Percentiles rank a stretch among this genome's conserved stretches.
Evolutionary conservation across 1,284 basidiomycete genomes (phyloP).

Genomic region (Ceratobasidium sp.): DNA sequence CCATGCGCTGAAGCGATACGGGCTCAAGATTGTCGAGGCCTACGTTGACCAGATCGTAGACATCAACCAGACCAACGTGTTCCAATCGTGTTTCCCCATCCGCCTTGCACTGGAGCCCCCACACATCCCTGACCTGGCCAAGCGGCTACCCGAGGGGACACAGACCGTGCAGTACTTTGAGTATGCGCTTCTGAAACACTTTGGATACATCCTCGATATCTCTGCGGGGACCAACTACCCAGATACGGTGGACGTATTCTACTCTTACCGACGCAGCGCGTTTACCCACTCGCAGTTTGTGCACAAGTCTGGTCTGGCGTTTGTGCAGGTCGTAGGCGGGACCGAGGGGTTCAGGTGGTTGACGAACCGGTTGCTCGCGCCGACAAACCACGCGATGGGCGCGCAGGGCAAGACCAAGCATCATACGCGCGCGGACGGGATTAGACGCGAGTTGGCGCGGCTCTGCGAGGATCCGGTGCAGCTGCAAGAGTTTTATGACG

Average conservation of each 20-base stretch:
- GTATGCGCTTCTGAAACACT: slow-evolving; percentile 77
- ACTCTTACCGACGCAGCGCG: slow-evolving; percentile 81
- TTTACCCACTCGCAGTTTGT: slow-evolving; percentile 90
- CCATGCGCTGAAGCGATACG: slow-evolving; percentile 87
- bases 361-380: slow-evolving; percentile 73
- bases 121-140: slow-evolving; percentile 70
- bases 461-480: slow-evolving; percentile 46
- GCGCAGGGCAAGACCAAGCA: slow-evolving; percentile 43
- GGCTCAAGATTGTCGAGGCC: slow-evolving; percentile 91
- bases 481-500: slow-evolving; percentile 47
- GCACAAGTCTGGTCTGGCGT: slow-evolving; percentile 85
- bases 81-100: slow-evolving; percentile 88
- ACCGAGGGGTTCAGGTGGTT: slow-evolving; percentile 84
- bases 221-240: slow-evolving; percentile 83
- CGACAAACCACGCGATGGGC: slow-evolving; percentile 35
- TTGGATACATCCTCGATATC: slow-evolving; percentile 88
- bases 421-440: slow-evolving; percentile 40
- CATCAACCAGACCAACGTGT: slow-evolving; percentile 82
- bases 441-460: slow-evolving; percentile 42
- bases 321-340: slow-evolving; percentile 86
- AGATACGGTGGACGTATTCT: slow-evolving; percentile 82
- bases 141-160: slow-evolving; percentile 71
- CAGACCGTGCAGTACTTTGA: slow-evolving; percentile 80
- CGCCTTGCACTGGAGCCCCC: slow-evolving; percentile 79
- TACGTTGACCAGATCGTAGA: slow-evolving; percentile 90